Base-by-base conservation (phyloP, 495 filamentous ascomycete species). In the Penicillium manginii region DNA sequence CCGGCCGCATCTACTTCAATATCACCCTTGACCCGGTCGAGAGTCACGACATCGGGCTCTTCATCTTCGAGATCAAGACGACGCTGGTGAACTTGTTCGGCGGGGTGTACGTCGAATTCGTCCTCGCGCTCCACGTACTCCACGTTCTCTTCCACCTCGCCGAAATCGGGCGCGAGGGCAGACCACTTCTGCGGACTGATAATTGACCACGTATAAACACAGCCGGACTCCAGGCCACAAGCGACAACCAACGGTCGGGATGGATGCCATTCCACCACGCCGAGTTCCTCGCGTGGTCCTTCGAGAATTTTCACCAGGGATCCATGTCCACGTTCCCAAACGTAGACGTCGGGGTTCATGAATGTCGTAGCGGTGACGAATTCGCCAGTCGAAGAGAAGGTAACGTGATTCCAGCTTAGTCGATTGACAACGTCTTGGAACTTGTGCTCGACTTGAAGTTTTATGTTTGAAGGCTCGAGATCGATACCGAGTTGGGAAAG, bases 371-470 rank as follows among this genome's bases (percentile, higher is more conserved):
- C 96, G 9, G 90, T 89, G 40, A 98, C 89, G 42, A 78, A 79
- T 70, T 98, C 94, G 33, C 94, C 93, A 0, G 89, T 92, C 0
- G 91, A 88, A 58, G 91, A 94, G 71, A 99, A 97, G 0, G 92
- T 86, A 31, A 96, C 92, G 68, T 97, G 91, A 67, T 97, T 98
- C 94, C 94, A 99, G 31, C 88, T 88, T 11, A 97, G 80, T 26
- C 89, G 85, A 67, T 98, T 97, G 18, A 99, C 93, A 3, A 97
- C 90, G 71, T 99, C 94, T 73, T 97, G 93, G 66, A 97, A 98
- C 70, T 96, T 97, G 71, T 98, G 96, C 69, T 99, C 96, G 21
- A 97, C 88, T 33, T 93, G 90, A 19, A 99, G 81, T 56, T 90
- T 86, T 64, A 97, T 90, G 57, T 70, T 72, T 26, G 74, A 61